Conservation (phyloP, 148 eudicot species). For the Vaccinium darrowii region DNA sequence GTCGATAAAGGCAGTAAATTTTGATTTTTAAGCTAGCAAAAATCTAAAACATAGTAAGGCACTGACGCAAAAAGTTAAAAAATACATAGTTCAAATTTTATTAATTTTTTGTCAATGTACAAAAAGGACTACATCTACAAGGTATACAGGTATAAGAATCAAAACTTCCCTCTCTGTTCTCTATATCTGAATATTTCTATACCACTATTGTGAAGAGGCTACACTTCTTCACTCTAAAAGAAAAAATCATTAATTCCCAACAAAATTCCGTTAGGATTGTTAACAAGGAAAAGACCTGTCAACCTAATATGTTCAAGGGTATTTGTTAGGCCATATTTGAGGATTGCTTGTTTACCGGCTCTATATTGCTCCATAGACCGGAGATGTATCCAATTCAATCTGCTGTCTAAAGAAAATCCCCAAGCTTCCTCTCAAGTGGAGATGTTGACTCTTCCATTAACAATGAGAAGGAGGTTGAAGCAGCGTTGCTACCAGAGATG, state of each 20-base stretch:
- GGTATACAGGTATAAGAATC: background rate
- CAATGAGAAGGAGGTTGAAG: conserved; percentile 39
- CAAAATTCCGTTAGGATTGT: background rate
- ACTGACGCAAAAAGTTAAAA: background rate
- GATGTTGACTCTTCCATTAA: conserved; percentile 69
- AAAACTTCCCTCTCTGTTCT: background rate
- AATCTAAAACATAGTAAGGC: background rate
- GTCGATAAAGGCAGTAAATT: background rate
- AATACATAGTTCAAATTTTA: background rate
- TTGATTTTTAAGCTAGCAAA: background rate
- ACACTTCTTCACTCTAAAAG: background rate
- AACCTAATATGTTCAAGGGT: conserved; percentile 84
- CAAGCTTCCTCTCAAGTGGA: conserved; percentile 81
- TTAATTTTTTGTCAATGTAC: background rate
- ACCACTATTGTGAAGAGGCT: background rate
- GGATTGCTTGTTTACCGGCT: conserved; percentile 74
- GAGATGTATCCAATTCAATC: conserved; percentile 78
- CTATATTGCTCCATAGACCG: conserved; percentile 94
- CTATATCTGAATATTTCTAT: background rate
- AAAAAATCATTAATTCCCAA: background rate
- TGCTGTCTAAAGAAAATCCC: conserved; percentile 83
- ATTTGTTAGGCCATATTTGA: conserved; percentile 73
- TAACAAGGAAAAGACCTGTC: conserved; percentile 66
- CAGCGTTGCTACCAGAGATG: conserved; percentile 45
- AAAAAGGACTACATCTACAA: background rate